Evolutionary conservation across 2,329 filamentous ascomycete genomes (phyloP).

Genomic region (Aspergillus piperis): DNA sequence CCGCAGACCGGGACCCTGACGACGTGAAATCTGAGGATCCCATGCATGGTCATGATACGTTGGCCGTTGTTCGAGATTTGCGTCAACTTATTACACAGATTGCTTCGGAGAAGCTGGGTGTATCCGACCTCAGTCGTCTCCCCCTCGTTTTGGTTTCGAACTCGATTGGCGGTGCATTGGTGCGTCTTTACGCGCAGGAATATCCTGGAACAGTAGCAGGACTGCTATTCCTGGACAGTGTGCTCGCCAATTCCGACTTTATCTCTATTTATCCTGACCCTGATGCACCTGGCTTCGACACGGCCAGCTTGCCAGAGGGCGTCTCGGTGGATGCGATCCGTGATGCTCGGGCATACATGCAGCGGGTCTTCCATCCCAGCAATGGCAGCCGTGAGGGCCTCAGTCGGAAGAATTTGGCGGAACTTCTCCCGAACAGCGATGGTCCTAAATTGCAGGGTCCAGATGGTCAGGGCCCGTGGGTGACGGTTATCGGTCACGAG

Average conservation of each 20-base stretch:
- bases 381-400: conserved; percentile 54
- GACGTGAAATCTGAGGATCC: conserved; percentile 35
- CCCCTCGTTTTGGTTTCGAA: conserved; percentile 51
- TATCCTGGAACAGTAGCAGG: conserved; percentile 50
- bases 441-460: conserved; percentile 44
- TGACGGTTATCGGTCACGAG: conserved; percentile 58
- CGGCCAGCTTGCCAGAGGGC: conserved; percentile 41
- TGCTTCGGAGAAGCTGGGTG: conserved; percentile 32
- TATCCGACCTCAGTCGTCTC: conserved; percentile 20
- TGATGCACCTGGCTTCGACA: conserved; percentile 50
- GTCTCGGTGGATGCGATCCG: conserved; percentile 39
- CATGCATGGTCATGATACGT: neutral
- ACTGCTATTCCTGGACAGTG: conserved; percentile 57
- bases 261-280: conserved; percentile 59
- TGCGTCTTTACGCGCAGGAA: conserved; percentile 52
- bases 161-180: conserved; percentile 56
- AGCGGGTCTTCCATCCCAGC: conserved; percentile 50
- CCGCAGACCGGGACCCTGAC: conserved; percentile 48
- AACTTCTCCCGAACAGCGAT: conserved; percentile 48
- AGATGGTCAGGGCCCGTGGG: conserved; percentile 37
- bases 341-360: conserved; percentile 36
- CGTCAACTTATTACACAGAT: conserved; percentile 48
- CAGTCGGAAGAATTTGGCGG: conserved; percentile 48
- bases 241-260: conserved; percentile 59
- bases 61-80: conserved; percentile 32